Conservation (phyloP, 768 basidiomycete species). For the Termitomyces sp. region DNA sequence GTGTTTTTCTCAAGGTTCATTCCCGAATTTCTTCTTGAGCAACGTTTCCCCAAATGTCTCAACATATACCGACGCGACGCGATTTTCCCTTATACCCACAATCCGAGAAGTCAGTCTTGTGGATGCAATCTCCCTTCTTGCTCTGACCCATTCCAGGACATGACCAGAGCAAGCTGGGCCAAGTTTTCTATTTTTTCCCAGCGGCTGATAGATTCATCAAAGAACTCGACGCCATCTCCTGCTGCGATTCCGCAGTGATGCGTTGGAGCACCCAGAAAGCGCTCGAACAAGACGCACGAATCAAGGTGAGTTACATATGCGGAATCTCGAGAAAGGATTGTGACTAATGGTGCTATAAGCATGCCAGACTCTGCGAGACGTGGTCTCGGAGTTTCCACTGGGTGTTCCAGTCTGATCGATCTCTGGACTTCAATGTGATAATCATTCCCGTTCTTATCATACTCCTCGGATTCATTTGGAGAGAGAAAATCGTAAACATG, state of each 20-base stretch:
- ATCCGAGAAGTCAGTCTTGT: slow-evolving; percentile 20
- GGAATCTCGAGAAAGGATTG: neutral
- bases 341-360: slow-evolving; percentile 17
- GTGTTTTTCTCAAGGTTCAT: slow-evolving; percentile 23
- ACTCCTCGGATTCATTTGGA: slow-evolving; percentile 29
- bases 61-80: slow-evolving; percentile 24
- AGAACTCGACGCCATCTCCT: slow-evolving; percentile 22
- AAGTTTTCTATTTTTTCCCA: slow-evolving; percentile 25
- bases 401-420: slow-evolving; percentile 15
- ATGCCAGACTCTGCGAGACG: slow-evolving; percentile 32
- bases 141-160: slow-evolving; percentile 11
- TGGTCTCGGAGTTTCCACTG: slow-evolving; percentile 27
- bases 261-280: slow-evolving; percentile 28
- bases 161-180: slow-evolving; percentile 13
- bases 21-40: slow-evolving; percentile 24
- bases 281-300: slow-evolving; percentile 18
- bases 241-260: slow-evolving; percentile 18
- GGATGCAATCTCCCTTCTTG: neutral
- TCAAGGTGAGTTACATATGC: slow-evolving; percentile 4
- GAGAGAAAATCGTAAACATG: slow-evolving; percentile 18
- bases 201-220: slow-evolving; percentile 21
- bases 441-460: slow-evolving; percentile 24
- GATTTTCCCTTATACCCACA: slow-evolving; percentile 28
- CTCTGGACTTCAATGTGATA: slow-evolving; percentile 17
- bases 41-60: slow-evolving; percentile 22